Evolutionary conservation across 2,329 filamentous ascomycete species (phyloP), one percentile per base, ranked within the genome.

Genomic region (Aspergillus sergii): DNA sequence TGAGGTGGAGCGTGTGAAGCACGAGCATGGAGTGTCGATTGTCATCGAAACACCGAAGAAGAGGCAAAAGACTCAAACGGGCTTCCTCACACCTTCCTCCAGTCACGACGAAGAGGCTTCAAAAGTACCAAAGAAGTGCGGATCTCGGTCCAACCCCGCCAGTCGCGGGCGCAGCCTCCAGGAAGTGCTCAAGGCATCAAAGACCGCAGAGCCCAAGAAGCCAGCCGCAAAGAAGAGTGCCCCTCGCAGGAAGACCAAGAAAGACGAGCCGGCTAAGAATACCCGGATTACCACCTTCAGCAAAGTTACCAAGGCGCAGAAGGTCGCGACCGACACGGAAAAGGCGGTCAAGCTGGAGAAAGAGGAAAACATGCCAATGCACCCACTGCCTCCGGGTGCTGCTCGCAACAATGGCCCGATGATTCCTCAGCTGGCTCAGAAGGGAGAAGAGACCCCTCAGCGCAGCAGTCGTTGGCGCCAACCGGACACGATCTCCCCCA

Each of bases 1-100:
- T 30, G 81, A 84, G 41, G 74, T 80, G 23, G 81, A 83, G 65
- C 74, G 75, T 41, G 74, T 76, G 56, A 81, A 79, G 65, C 72
- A 72, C 55, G 73, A 77, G 48, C 74, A 80, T 65, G 72, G 70
- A 16, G 64, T 79, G 45, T 71, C 76, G 21, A 77, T 83, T 26
- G 76, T 82, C 26, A 75, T 83, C 56, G 61, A 72, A 3, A 75
- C 78, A 16, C 73, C 78, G 3, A 75, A 72, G 67, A 80, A 81
- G 68, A 73, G 72, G 50, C 68, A 73, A 56, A 72, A 69, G 61
- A 69, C 64, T 14, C 68, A 75, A 26, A 77, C 71, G 8, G 76
- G 76, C 41, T 72, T 80, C 46, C 73, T 78, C 56, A 82, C 80
- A 8, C 81, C 81, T 32, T 76, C 79, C 9, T 78, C 78, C 51